Base-by-base conservation (phyloP, 2,329 filamentous ascomycete species). In the Diaporthe helianthi region DNA sequence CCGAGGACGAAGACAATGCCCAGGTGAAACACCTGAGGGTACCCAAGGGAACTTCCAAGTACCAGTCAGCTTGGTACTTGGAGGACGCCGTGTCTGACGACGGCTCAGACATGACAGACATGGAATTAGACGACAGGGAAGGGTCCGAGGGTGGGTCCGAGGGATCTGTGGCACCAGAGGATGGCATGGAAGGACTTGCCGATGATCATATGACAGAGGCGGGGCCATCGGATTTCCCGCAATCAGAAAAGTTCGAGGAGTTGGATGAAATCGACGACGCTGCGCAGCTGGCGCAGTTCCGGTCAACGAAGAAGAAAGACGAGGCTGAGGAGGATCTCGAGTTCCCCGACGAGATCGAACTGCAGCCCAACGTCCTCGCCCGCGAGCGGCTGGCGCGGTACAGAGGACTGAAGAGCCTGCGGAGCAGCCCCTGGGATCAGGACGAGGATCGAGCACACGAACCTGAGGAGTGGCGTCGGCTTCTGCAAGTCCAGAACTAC, bases 261-360 rank as follows among this genome's bases (percentile, higher is more conserved):
- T 93, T 92, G 1, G 91, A 97, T 75, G 94, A 98, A 72, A 94
- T 97, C 76, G 92, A 87, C 15, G 87, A 91, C 73, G 87, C 92
- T 2, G 86, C 90, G 74, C 90, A 97, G 77, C 85, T 99, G 49
- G 92, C 90, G 67, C 91, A 91, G 53, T 99, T 94, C 80, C 90
- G 96, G 47, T 86, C 88, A 64, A 89, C 90, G 72, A 93, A 94
- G 76, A 89, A 94, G 76, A 89, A 90, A 64, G 89, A 90, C 29
- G 95, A 98, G 74, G 93, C 90, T 4, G 88, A 94, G 61, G 94
- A 98, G 17, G 96, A 99, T 79, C 88, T 92, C 67, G 95, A 98
- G 79, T 99, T 98, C 79, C 96, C 96, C 0, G 96, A 99, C 73
- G 96, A 99, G 80, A 96, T 99, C 69, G 97, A 99, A 79, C 84